Conservation (phyloP, 2,329 filamentous ascomycete species). For the Cladophialophora immunda region DNA sequence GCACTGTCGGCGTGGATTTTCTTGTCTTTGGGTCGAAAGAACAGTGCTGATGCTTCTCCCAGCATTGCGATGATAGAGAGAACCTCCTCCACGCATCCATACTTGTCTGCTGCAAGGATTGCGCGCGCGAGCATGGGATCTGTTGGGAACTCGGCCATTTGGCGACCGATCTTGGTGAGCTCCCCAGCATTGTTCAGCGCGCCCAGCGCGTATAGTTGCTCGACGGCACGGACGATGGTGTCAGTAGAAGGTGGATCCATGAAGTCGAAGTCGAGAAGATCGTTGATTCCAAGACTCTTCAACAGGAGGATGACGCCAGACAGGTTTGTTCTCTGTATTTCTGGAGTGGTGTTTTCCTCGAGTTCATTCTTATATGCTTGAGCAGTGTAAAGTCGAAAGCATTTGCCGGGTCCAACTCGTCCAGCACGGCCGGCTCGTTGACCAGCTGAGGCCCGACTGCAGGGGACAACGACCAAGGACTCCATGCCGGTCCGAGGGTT, state of each 20-base stretch:
- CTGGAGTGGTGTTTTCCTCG: slow-evolving; percentile 88
- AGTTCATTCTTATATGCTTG: slow-evolving; percentile 95
- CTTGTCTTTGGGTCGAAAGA: slow-evolving; percentile 96
- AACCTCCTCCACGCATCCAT: slow-evolving; percentile 93
- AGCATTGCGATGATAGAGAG: slow-evolving; percentile 95
- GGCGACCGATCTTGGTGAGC: slow-evolving; percentile 86
- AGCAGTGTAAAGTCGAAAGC: slow-evolving; percentile 91
- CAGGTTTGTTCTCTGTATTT: slow-evolving; percentile 92
- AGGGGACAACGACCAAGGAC: slow-evolving; percentile 87
- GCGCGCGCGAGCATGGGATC: slow-evolving; percentile 92
- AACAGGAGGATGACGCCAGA: slow-evolving; percentile 93
- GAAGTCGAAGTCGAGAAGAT: slow-evolving; percentile 95
- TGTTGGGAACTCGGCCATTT: slow-evolving; percentile 95
- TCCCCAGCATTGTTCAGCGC: slow-evolving; percentile 88
- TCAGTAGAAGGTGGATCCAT: slow-evolving; percentile 94
- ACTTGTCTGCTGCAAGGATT: slow-evolving; percentile 85
- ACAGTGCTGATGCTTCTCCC: slow-evolving; percentile 84
- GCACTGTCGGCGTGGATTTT: slow-evolving; percentile 95
- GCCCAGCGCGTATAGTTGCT: slow-evolving; percentile 89
- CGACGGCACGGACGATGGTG: slow-evolving; percentile 85
- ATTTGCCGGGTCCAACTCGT: slow-evolving; percentile 89
- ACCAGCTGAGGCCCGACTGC: slow-evolving; percentile 89
- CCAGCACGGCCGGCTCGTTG: slow-evolving; percentile 93
- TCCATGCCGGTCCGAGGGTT: slow-evolving; percentile 93
- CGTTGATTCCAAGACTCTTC: slow-evolving; percentile 92